Evolutionary conservation across 352 stramenopile genomes (phyloP).

Genomic region (Peronospora belbahrii): DNA sequence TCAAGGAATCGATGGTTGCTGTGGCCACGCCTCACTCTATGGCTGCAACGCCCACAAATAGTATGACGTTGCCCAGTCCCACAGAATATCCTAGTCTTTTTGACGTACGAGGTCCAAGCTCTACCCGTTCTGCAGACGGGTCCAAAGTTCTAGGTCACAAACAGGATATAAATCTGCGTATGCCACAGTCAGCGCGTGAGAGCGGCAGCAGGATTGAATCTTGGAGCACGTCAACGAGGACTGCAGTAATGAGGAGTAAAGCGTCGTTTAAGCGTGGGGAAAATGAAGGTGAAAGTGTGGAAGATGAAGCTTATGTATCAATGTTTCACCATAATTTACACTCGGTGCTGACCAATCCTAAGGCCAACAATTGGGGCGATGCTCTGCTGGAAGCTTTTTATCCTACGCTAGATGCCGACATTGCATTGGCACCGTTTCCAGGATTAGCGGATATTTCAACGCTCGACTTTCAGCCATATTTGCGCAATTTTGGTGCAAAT

Average conservation of each 20-base stretch:
- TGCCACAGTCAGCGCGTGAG: slow-evolving; percentile 30
- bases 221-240: slow-evolving; percentile 24
- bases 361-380: slow-evolving; percentile 59
- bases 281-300: slow-evolving; percentile 36
- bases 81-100: slow-evolving; percentile 72
- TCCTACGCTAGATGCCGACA: slow-evolving; percentile 56
- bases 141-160: slow-evolving; percentile 7
- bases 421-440: slow-evolving; percentile 57
- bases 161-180: slow-evolving; percentile 10
- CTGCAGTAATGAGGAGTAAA: slow-evolving; percentile 10
- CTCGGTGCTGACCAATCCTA: slow-evolving; percentile 78
- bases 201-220: slow-evolving; percentile 34
- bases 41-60: slow-evolving; percentile 21
- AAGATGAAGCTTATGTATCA: slow-evolving; percentile 56
- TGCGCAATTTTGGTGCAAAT: slow-evolving; percentile 59
- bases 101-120: slow-evolving; percentile 41
- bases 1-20: slow-evolving; percentile 55
- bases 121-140: slow-evolving; percentile 31
- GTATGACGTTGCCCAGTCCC: slow-evolving; percentile 37
- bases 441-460: slow-evolving; percentile 50
- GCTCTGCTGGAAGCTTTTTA: slow-evolving; percentile 70
- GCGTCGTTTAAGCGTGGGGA: slow-evolving; percentile 8
- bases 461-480: slow-evolving; percentile 72
- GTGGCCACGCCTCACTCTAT: slow-evolving; percentile 41
- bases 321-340: slow-evolving; percentile 80